Evolutionary conservation across 1,284 basidiomycete genomes (phyloP).

Genomic region (Schizophyllum commune): DNA sequence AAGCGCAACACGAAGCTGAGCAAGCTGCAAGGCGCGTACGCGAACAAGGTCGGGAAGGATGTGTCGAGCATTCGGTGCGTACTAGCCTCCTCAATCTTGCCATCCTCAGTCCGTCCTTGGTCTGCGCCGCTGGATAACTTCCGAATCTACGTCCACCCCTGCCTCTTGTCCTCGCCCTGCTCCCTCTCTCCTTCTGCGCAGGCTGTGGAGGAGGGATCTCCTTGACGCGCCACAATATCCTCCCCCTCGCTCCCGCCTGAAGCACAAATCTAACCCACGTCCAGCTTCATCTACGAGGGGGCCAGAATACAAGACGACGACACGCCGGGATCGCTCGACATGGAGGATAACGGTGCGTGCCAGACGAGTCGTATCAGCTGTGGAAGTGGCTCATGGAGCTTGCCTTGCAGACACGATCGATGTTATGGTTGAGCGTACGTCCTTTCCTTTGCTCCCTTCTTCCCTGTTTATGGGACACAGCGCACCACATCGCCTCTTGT

Average conservation of each 20-base stretch:
- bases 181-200: not conserved
- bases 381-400: not conserved
- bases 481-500: too few relatives aligned
- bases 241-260: too few relatives aligned
- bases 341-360: constrained; percentile 75
- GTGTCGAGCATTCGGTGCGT: constrained; percentile 78
- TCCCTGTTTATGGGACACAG: not conserved
- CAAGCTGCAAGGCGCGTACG: constrained; percentile 92
- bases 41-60: constrained; percentile 89
- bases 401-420: constrained; percentile 67
- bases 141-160: too few relatives aligned
- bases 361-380: not conserved
- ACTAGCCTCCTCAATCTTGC: not conserved
- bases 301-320: constrained; percentile 77
- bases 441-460: not conserved
- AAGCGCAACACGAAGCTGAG: constrained; percentile 90
- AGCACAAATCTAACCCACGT: not conserved
- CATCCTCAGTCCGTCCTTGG: not conserved
- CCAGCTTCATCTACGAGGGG: constrained; percentile 84
- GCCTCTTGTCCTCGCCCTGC: not conserved
- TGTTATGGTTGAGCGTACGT: constrained; percentile 89
- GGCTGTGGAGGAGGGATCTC: constrained; percentile 1
- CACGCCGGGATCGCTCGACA: constrained; percentile 74
- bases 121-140: not conserved
- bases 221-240: not conserved